Conservation (phyloP, 2,329 filamentous ascomycete genomes). For the Trichoderma asperellum region DNA sequence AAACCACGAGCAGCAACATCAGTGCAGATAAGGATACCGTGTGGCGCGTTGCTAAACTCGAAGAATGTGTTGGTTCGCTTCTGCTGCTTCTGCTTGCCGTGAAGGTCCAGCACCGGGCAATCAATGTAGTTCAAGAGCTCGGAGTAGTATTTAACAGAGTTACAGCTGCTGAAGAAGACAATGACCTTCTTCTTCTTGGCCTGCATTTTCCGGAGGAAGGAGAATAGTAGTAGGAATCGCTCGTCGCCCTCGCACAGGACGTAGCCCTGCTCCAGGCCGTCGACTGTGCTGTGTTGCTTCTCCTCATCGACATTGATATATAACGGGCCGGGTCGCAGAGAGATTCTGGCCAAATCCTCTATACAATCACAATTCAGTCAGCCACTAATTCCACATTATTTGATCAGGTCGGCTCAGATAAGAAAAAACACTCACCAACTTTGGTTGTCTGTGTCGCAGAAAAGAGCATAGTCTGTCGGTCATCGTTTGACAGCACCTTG, state of each 20-base stretch:
- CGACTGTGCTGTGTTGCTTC: conserved; percentile 88
- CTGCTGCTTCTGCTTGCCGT: conserved; percentile 98
- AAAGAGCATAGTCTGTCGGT: conserved; percentile 96
- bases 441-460: conserved; percentile 98
- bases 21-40: conserved; percentile 91
- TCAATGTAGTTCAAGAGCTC: conserved; percentile 98
- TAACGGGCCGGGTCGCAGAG: conserved; percentile 83
- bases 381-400: neutral
- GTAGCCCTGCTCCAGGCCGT: conserved; percentile 93
- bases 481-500: conserved; percentile 85
- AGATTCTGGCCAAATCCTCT: conserved; percentile 93
- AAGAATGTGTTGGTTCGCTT: conserved; percentile 99
- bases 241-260: conserved; percentile 92
- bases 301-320: conserved; percentile 96
- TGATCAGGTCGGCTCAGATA: neutral
- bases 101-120: conserved; percentile 80
- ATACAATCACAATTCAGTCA: conserved; percentile 11
- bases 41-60: conserved; percentile 78
- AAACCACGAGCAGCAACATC: conserved; percentile 94
- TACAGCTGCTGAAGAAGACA: conserved; percentile 92
- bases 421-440: conserved; percentile 53
- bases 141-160: conserved; percentile 92
- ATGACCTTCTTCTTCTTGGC: conserved; percentile 97
- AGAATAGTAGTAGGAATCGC: conserved; percentile 91
- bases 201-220: conserved; percentile 77